A percentile compares a stretch with the other conserved stretches of the same genome.
Conservation (phyloP, 768 basidiomycete genomes). For the Tulasnella sp. region DNA sequence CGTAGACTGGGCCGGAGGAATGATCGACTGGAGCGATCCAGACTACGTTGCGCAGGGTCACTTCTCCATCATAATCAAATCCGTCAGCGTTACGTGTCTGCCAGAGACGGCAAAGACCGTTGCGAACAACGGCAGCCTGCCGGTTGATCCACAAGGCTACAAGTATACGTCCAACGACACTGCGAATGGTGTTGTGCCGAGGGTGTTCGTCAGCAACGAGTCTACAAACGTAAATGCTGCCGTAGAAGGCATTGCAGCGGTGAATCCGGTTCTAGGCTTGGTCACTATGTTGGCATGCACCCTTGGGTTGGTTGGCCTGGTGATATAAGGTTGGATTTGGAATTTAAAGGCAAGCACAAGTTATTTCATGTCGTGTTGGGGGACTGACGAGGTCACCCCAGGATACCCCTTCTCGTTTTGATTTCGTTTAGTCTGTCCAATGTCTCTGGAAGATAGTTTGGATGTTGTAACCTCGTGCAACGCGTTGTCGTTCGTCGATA, state of each 20-base stretch:
- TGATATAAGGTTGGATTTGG: background rate
- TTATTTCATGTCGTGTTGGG: no score
- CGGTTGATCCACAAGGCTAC: constrained; percentile 10
- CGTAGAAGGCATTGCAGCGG: background rate
- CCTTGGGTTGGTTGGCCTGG: background rate
- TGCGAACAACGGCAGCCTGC: constrained; percentile 28
- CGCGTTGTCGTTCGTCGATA: no score
- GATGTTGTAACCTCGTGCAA: no score
- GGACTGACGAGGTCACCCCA: no score
- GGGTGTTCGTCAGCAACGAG: constrained; percentile 2
- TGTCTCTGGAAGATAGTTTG: no score
- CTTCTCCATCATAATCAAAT: constrained; percentile 53
- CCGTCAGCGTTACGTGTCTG: constrained; percentile 49
- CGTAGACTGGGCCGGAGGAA: constrained; percentile 64
- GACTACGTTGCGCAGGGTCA: constrained; percentile 65
- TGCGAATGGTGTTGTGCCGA: background rate
- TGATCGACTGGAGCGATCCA: constrained; percentile 71
- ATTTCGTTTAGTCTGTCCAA: no score
- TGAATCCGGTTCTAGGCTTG: background rate
- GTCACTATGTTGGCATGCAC: background rate
- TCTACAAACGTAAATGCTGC: constrained; percentile 4
- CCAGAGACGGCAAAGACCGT: background rate
- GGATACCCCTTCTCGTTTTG: no score
- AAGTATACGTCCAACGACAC: constrained; percentile 11
- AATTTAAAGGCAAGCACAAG: no score